phyloP scores from a whole-genome alignment of 345 rosid species.

The Hibiscus syriacus region DNA sequence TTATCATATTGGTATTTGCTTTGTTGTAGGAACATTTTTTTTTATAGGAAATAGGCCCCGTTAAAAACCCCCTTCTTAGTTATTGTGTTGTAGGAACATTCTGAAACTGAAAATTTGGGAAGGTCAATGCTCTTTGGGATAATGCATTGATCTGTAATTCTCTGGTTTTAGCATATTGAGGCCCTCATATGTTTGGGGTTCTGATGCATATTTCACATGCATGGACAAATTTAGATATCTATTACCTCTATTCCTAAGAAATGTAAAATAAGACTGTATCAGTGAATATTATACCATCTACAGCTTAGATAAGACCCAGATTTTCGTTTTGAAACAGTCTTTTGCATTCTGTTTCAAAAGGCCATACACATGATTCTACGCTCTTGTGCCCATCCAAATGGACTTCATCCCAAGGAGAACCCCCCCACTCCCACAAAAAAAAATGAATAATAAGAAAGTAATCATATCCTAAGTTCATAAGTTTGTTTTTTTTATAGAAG shows the following conservation, averaged over 20 bases:
- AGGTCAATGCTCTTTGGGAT: background rate
- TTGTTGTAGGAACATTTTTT: too few relatives aligned
- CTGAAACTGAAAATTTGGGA: background rate
- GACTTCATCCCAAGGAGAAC: background rate
- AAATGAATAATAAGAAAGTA: background rate
- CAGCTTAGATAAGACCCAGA: background rate
- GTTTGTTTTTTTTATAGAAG: too few relatives aligned
- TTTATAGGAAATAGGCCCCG: too few relatives aligned
- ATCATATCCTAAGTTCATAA: background rate
- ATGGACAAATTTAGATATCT: background rate
- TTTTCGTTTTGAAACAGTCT: background rate
- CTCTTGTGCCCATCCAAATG: background rate
- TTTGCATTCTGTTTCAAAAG: background rate
- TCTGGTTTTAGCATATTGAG: constrained; percentile 1
- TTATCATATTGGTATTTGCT: background rate
- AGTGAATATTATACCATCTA: background rate
- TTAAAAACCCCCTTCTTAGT: too few relatives aligned
- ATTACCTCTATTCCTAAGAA: background rate
- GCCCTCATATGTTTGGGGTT: background rate
- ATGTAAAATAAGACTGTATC: background rate
- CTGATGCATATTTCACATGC: background rate
- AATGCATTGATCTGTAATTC: background rate
- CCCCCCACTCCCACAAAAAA: background rate
- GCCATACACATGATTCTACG: background rate
- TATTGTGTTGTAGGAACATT: too few relatives aligned